Conservation (phyloP, 371 early-diverging fungal genomes). For the Saksenaea oblongispora region DNA sequence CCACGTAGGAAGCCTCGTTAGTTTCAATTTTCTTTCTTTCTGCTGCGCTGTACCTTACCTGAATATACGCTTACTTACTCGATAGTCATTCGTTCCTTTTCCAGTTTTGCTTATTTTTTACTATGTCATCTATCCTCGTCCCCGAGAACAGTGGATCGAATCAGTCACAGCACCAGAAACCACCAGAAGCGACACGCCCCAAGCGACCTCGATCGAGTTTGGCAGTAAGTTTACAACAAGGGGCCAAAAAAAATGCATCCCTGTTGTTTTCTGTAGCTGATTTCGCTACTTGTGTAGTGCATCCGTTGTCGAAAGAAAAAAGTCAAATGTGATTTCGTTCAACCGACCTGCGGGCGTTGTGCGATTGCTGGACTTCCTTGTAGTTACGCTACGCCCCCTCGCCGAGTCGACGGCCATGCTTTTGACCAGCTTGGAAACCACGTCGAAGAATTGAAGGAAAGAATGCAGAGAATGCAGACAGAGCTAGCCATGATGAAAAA, state of each 20-base stretch:
- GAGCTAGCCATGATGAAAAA: conserved; percentile 54
- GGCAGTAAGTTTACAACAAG: conserved; percentile 33
- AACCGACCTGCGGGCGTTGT: conserved; percentile 64
- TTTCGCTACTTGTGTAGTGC: conserved; percentile 26
- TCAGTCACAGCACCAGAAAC: conserved; percentile 35
- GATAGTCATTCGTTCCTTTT: conserved; percentile 2
- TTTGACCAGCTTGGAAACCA: conserved; percentile 56
- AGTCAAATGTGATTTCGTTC: conserved; percentile 67
- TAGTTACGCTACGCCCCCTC: conserved; percentile 53
- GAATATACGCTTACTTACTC: conserved; percentile 4
- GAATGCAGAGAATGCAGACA: conserved; percentile 50
- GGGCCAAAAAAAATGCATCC: background rate
- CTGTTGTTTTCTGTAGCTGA: background rate
- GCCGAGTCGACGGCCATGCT: conserved; percentile 60
- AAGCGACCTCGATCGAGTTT: conserved; percentile 50
- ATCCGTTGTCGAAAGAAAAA: conserved; percentile 66
- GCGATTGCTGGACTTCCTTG: conserved; percentile 51
- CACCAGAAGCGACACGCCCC: conserved; percentile 43
- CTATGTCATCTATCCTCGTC: conserved; percentile 44
- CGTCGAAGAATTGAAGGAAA: conserved; percentile 50
- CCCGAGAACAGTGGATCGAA: conserved; percentile 27
- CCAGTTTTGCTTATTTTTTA: background rate
- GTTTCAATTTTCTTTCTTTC: background rate
- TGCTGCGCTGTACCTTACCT: background rate
- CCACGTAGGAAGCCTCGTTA: conserved; percentile 7